These are phyloP conservation scores for Nakazawaea siamensis DNA, from an alignment of 805 yeast genomes.

Conservation along the genomic window DNA sequence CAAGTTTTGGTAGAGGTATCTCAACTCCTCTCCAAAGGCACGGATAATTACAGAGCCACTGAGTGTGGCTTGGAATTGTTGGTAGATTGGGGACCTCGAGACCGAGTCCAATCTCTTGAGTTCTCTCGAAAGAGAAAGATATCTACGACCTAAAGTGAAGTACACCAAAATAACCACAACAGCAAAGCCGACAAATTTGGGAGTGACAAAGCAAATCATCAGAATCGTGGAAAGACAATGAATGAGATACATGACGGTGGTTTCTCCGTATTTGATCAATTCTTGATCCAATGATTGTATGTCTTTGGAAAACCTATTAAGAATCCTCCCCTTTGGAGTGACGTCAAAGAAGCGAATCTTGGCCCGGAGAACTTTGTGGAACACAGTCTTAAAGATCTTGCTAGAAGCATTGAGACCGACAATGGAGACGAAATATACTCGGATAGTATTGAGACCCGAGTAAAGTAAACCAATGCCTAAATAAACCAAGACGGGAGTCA, in stretches of 20 bases:
- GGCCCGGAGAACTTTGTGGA: constrained; percentile 52
- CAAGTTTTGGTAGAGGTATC: constrained; percentile 49
- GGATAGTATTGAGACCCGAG: constrained; percentile 41
- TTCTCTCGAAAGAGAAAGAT: constrained; percentile 59
- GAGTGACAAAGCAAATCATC: constrained; percentile 71
- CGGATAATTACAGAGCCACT: constrained; percentile 57
- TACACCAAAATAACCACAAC: constrained; percentile 50
- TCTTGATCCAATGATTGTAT: constrained; percentile 69
- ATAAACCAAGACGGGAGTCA: constrained; percentile 29
- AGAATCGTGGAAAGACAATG: constrained; percentile 55
- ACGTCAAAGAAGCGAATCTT: constrained; percentile 87
- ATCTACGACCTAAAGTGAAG: constrained; percentile 55
- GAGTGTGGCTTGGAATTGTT: constrained; percentile 63
- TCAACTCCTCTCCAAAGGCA: constrained; percentile 48
- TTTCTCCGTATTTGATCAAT: constrained; percentile 51
- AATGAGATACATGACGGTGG: constrained; percentile 44
- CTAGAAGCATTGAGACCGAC: constrained; percentile 68
- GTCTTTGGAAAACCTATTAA: constrained; percentile 77
- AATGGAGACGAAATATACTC: constrained; percentile 48
- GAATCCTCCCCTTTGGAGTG: constrained; percentile 76
- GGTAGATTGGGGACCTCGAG: constrained; percentile 59
- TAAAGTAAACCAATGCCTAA: constrained; percentile 51
- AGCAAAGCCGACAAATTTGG: constrained; percentile 62
- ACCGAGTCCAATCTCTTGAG: constrained; percentile 65
- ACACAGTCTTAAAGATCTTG: constrained; percentile 52